Conservation (phyloP, 192 early-diverging fungal genomes). For the Linnemannia schmuckeri region DNA sequence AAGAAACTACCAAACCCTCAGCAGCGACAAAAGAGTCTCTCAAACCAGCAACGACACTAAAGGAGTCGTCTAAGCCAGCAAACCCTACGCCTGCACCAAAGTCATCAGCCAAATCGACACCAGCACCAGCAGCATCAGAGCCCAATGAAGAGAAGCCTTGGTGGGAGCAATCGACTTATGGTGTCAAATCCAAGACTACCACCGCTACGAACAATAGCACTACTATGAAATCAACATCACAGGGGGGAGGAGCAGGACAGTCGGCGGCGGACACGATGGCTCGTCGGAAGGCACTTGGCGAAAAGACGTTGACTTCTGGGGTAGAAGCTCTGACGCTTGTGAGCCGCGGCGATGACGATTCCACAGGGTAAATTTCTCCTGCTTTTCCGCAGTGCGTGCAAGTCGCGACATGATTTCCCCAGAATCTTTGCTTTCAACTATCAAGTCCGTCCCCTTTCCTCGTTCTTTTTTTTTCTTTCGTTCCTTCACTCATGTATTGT, state of each 20-base stretch:
- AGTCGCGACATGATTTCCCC: background rate
- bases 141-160: constrained; percentile 24
- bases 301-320: constrained; percentile 18
- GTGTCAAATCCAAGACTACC: constrained; percentile 24
- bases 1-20: background rate
- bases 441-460: background rate
- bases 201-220: background rate
- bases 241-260: background rate
- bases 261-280: constrained; percentile 20
- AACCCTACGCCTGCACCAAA: no score
- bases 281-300: constrained; percentile 22
- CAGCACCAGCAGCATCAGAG: background rate
- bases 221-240: background rate
- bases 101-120: background rate
- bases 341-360: constrained; percentile 48
- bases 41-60: background rate
- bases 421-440: background rate
- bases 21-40: background rate
- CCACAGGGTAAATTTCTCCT: constrained; percentile 31
- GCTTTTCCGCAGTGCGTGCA: no score
- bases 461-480: background rate
- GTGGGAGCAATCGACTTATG: constrained; percentile 57
- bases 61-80: background rate
- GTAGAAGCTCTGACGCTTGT: constrained; percentile 40
- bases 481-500: constrained; percentile 1